Evolutionary conservation across 2,329 filamentous ascomycete species (phyloP), one percentile per base, ranked within the genome.

Genomic region (Curvularia verruculosa): DNA sequence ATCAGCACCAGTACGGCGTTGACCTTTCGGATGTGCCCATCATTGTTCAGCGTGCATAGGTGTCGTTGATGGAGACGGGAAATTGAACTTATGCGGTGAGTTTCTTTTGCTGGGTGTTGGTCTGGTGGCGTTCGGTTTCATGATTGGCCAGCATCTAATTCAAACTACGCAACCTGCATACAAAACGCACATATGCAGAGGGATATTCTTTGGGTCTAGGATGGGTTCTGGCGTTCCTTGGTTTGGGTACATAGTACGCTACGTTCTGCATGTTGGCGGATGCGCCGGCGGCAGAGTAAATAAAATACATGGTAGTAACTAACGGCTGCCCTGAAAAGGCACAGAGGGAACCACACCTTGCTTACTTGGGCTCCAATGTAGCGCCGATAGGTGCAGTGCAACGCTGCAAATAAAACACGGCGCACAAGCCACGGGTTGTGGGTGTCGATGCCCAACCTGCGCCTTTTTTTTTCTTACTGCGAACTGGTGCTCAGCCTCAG

Each of bases 21-120:
- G 72, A 75, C 51, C 51, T 75, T 29, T 69, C 68, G 9, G 70
- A 75, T 56, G 69, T 75, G 19, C 72, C 74, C 13, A 62, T 74
- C 26, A 65, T 75, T 50, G 40, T 74, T 26, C 64, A 68, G 58
- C 57, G 63, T 19, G 52, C 46, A 7, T 68, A 59, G 52, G 12
- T 23, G 26, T 45, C 12, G n/a, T 7, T 12, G 24, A 23, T 37
- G 19, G 57, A 45, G 49, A 45, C 6, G 18, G n/a, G 31, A 45
- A 29, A 45, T 21, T 45, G 43, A 10, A 29, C n/a, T 9, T 58
- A 37, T 24, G 51, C 28, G 37, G 40, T 54, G 24, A 29, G 15
- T 37, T 49, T 44, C 9, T 3, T 28, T 50, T 49, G 40, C 24
- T 52, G n/a, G 9, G 24, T 24, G 15, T 13, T 26, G 36, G 36